Evolutionary conservation across 2,329 filamentous ascomycete species (phyloP), one percentile per base, ranked within the genome.

Genomic region (Colletotrichum sp.): DNA sequence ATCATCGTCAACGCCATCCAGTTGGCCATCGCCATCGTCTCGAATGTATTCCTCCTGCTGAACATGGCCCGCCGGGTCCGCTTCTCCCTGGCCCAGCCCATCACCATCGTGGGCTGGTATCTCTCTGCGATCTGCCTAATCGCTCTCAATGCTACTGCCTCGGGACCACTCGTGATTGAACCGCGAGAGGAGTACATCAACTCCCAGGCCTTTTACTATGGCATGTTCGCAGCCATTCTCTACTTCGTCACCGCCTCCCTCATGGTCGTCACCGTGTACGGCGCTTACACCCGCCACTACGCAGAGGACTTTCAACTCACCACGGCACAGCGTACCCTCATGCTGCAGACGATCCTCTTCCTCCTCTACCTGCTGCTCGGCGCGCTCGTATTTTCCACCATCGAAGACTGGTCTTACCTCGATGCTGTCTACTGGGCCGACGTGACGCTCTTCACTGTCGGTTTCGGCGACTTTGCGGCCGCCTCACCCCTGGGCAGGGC

Each of bases 121-220:
- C 83, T 92, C 55, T 93, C 92, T 1, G 87, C 91, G 21, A 83
- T 95, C 79, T 87, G 94, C 16, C 91, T 95, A 10, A 88, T 93
- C 5, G 89, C 93, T 3, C 93, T 95, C 2, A 88, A 88, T 18
- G 90, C 91, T 13, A 94, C 95, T 78, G 89, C 94, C 6, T 83
- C 91, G 2, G 93, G 94, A 13, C 90, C 90, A 0, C 83, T 93
- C 2, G 76, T 83, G 2, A 86, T 79, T 3, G 78, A 84, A 75
- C 88, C 80, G 65, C 82, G 67, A 81, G 86, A 71, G 77, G 89
- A 87, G 78, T 93, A 94, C 77, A 86, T 92, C 64, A 92, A 90
- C 88, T 95, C 94, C 0, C 94, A 98, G 83, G 95, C 95, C 1
- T 98, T 94, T 81, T 98, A 93, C 90, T 98, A 98, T 81, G 96